Evolutionary conservation across 2,329 filamentous ascomycete genomes (phyloP).

Genomic region (Sarocladiaceae sp.): DNA sequence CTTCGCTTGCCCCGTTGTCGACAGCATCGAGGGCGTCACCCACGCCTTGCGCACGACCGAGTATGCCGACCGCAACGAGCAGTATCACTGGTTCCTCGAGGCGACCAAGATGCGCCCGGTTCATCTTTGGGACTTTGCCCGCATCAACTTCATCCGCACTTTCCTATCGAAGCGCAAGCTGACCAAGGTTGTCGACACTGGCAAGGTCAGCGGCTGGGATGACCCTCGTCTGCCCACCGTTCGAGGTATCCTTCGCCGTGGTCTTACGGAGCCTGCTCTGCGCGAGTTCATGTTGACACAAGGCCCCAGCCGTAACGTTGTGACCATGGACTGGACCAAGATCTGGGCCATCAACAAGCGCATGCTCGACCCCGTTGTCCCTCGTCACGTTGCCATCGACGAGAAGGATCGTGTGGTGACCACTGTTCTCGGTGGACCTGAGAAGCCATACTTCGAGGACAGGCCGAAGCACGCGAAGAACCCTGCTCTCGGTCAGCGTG

Average conservation of each 20-base stretch:
- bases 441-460: slow-evolving; percentile 62
- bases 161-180: slow-evolving; percentile 83
- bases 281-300: slow-evolving; percentile 81
- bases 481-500: slow-evolving; percentile 74
- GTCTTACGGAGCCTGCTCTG: slow-evolving; percentile 72
- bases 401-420: slow-evolving; percentile 67
- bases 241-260: slow-evolving; percentile 69
- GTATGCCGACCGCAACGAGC: slow-evolving; percentile 80
- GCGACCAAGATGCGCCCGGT: slow-evolving; percentile 68
- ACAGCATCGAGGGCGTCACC: slow-evolving; percentile 74
- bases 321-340: slow-evolving; percentile 74
- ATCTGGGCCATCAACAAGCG: slow-evolving; percentile 75
- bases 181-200: slow-evolving; percentile 72
- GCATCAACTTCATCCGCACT: slow-evolving; percentile 78
- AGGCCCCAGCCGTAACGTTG: slow-evolving; percentile 76
- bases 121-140: slow-evolving; percentile 78
- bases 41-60: slow-evolving; percentile 79
- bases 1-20: slow-evolving; percentile 76
- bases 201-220: slow-evolving; percentile 77
- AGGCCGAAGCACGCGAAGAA: slow-evolving; percentile 91
- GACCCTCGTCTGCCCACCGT: slow-evolving; percentile 83
- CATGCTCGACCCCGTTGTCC: slow-evolving; percentile 70
- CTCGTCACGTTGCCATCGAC: slow-evolving; percentile 66
- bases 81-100: slow-evolving; percentile 81
- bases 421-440: slow-evolving; percentile 62